Percentiles rank a stretch among this genome's conserved stretches.
Conservation (phyloP, 2,329 filamentous ascomycete species). For the Phialemonium atrogriseum region DNA sequence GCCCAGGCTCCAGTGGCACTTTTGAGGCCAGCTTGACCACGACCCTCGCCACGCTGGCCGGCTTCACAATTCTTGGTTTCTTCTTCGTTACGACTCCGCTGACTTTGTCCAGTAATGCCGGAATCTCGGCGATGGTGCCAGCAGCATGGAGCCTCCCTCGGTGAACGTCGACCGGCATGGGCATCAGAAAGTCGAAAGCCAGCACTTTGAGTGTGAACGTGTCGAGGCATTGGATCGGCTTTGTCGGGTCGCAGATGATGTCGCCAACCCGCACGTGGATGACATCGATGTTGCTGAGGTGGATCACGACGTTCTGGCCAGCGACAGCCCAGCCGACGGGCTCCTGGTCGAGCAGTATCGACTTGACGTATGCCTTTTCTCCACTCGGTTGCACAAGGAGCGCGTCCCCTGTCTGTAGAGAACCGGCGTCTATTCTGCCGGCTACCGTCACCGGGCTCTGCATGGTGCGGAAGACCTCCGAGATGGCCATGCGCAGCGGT, state of each 20-base stretch:
- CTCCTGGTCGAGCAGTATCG: conserved; percentile 67
- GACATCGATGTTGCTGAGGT: conserved; percentile 76
- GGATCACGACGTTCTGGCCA: conserved; percentile 80
- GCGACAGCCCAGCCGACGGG: conserved; percentile 83
- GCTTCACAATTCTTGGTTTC: conserved; percentile 75
- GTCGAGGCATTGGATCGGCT: conserved; percentile 62
- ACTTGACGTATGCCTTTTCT: conserved; percentile 74
- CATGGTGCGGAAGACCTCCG: conserved; percentile 75
- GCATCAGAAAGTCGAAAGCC: conserved; percentile 82
- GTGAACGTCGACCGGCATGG: conserved; percentile 84
- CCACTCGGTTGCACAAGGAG: conserved; percentile 73
- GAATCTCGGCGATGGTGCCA: conserved; percentile 63
- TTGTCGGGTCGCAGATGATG: conserved; percentile 65
- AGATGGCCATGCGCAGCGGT: conserved; percentile 77
- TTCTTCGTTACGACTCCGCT: conserved; percentile 72
- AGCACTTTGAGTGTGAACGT: conserved; percentile 76
- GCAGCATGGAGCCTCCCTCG: conserved; percentile 73
- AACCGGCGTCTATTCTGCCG: conserved; percentile 78
- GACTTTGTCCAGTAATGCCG: conserved; percentile 69
- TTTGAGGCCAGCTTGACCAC: conserved; percentile 64
- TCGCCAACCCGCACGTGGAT: conserved; percentile 77
- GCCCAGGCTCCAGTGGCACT: conserved; percentile 72
- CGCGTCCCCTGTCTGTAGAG: conserved; percentile 73
- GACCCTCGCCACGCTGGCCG: conserved; percentile 69
- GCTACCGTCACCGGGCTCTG: conserved; percentile 78